Evolutionary conservation across 2,329 filamentous ascomycete species (phyloP).

Genomic region (Drechslera avenae): DNA sequence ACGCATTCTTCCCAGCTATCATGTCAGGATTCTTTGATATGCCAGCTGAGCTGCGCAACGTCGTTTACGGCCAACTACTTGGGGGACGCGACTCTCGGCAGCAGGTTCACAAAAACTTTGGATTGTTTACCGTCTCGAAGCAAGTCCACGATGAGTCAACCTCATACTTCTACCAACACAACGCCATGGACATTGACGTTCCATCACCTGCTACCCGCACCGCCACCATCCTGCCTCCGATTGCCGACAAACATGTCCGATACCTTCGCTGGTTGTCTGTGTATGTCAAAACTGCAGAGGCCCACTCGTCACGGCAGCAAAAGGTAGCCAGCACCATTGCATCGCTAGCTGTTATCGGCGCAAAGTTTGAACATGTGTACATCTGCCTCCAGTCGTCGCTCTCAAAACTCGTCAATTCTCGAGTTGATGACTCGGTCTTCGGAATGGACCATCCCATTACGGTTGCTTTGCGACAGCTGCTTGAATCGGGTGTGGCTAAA

Average conservation of each 20-base stretch:
- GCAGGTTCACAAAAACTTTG: constrained; percentile 3
- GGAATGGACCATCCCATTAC: constrained; percentile 21
- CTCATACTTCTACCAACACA: constrained; percentile 31
- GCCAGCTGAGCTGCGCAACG: constrained; percentile 28
- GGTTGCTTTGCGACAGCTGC: constrained; percentile 12
- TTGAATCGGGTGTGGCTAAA: constrained; percentile 13
- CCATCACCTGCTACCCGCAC: neutral
- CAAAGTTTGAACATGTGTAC: constrained; percentile 16
- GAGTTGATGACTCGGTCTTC: constrained; percentile 26
- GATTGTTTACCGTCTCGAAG: constrained; percentile 22
- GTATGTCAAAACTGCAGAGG: constrained; percentile 5
- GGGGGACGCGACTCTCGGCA: neutral
- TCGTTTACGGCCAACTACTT: constrained; percentile 21
- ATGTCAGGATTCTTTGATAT: constrained; percentile 20
- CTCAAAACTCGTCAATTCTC: constrained; percentile 17
- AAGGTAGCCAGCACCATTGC: constrained; percentile 15
- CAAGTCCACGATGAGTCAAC: constrained; percentile 24
- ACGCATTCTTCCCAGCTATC: neutral
- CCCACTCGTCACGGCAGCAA: constrained; percentile 3
- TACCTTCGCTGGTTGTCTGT: constrained; percentile 22
- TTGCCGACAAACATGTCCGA: constrained; percentile 25
- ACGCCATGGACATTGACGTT: constrained; percentile 10
- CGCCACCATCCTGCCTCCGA: constrained; percentile 22
- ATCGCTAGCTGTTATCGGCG: constrained; percentile 16
- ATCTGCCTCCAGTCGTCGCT: constrained; percentile 17